Evolutionary conservation across 2,329 filamentous ascomycete genomes (phyloP).

Genomic region (Ramularia endophylla): DNA sequence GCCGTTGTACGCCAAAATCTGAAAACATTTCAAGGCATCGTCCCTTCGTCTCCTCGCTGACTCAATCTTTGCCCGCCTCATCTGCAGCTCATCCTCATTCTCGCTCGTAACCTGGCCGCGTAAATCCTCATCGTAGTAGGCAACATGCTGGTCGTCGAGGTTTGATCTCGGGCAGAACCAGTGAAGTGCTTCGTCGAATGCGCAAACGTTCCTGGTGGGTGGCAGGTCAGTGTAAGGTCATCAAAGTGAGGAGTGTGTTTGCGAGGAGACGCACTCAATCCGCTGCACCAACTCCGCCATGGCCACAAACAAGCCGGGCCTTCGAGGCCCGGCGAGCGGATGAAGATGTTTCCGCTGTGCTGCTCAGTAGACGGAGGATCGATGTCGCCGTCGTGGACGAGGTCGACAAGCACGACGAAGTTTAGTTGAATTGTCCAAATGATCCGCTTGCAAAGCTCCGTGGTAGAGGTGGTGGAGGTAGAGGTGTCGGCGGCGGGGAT

Average conservation of each 20-base stretch:
- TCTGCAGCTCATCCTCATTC: slow-evolving; percentile 19
- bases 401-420: too few relatives aligned
- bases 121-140: slow-evolving; percentile 44
- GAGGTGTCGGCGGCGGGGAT: neutral
- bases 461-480: too few relatives aligned
- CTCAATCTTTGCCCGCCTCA: slow-evolving; percentile 28
- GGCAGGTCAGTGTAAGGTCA: slow-evolving; percentile 4
- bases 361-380: neutral
- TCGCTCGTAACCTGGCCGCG: slow-evolving; percentile 22
- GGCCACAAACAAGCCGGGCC: slow-evolving; percentile 6
- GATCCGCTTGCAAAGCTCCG: slow-evolving; percentile 1
- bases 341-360: too few relatives aligned
- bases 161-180: slow-evolving; percentile 44
- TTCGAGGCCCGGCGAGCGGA: slow-evolving; percentile 7
- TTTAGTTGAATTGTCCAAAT: too few relatives aligned
- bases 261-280: neutral
- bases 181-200: slow-evolving; percentile 35
- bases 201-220: slow-evolving; percentile 19
- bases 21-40: slow-evolving; percentile 36
- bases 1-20: slow-evolving; percentile 45
- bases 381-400: too few relatives aligned
- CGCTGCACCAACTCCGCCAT: slow-evolving; percentile 8
- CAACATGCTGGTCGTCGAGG: slow-evolving; percentile 29
- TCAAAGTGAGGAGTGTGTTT: neutral
- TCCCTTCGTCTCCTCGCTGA: slow-evolving; percentile 37